phyloP scores from a whole-genome alignment of 2,329 filamentous ascomycete species.

The Microdochium nivale region DNA sequence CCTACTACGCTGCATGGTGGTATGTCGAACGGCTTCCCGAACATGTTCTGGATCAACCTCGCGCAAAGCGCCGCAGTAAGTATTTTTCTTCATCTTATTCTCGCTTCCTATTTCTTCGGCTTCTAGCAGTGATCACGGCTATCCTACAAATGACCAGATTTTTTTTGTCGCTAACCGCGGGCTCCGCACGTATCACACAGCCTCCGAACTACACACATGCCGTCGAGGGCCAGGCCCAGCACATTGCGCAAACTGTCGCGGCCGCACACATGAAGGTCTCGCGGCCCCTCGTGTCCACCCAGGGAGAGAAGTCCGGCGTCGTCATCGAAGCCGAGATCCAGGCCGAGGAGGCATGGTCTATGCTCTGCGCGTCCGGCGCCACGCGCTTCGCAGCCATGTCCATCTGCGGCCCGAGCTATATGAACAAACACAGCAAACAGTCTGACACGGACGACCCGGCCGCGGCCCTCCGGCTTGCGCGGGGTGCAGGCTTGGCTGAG shows the following conservation, averaged over 20 bases:
- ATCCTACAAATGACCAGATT: no score
- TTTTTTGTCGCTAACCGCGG: no score
- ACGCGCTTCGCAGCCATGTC: conserved; percentile 27
- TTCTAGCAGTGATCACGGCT: no score
- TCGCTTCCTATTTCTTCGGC: no score
- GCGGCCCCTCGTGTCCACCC: conserved; percentile 10
- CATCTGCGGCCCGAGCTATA: conserved; percentile 47
- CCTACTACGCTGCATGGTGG: conserved; percentile 44
- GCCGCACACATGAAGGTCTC: conserved; percentile 19
- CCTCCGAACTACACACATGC: conserved; percentile 11
- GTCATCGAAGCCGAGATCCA: no score
- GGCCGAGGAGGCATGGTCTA: conserved; percentile 38
- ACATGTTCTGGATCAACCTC: conserved; percentile 38
- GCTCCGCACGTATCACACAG: no score
- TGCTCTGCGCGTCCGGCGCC: conserved; percentile 24
- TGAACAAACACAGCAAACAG: conserved; percentile 35
- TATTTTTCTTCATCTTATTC: conserved; percentile 8
- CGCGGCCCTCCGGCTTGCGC: conserved; percentile 15
- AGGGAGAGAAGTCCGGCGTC: conserved; percentile 39
- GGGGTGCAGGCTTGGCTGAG: conserved; percentile 19
- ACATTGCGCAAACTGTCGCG: conserved; percentile 22
- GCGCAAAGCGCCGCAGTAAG: conserved; percentile 26
- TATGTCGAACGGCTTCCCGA: conserved; percentile 40
- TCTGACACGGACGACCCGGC: conserved; percentile 13
- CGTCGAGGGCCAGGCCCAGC: conserved; percentile 9